A percentile compares a stretch with the other conserved stretches of the same genome.
These are phyloP conservation scores for Pythium utonaiense DNA, from an alignment of 352 stramenopile genomes.

Conservation along the genomic window DNA sequence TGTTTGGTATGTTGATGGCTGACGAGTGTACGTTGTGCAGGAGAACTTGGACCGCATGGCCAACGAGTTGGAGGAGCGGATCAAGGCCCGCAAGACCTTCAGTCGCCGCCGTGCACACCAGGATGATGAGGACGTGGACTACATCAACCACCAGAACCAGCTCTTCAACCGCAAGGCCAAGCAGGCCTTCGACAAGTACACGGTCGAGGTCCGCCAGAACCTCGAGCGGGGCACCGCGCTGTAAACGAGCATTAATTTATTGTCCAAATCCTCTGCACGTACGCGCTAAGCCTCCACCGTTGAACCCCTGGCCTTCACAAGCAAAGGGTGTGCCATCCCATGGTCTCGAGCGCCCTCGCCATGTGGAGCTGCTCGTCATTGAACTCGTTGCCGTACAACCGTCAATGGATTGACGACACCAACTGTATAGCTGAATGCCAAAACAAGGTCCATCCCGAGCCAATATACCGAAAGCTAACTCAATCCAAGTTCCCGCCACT, in stretches of 20 bases:
- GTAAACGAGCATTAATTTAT: constrained; percentile 54
- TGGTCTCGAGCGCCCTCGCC: too few relatives aligned
- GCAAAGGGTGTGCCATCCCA: too few relatives aligned
- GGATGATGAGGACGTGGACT: constrained; percentile 93
- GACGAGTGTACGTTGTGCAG: constrained; percentile 23
- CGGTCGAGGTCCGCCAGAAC: constrained; percentile 97
- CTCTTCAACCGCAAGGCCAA: constrained; percentile 98
- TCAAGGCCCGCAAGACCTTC: constrained; percentile 74
- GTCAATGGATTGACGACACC: too few relatives aligned
- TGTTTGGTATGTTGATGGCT: background rate
- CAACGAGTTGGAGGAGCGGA: constrained; percentile 63
- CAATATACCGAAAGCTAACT: background rate
- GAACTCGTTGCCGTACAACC: too few relatives aligned
- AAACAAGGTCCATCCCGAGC: background rate
- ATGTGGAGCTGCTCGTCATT: too few relatives aligned
- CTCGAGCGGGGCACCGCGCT: constrained; percentile 96
- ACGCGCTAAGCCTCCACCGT: background rate
- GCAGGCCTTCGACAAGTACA: constrained; percentile 97
- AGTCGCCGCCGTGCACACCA: constrained; percentile 68
- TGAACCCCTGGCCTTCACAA: too few relatives aligned
- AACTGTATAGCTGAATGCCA: too few relatives aligned
- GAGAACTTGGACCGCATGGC: constrained; percentile 72
- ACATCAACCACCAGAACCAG: constrained; percentile 98
- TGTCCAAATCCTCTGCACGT: background rate
- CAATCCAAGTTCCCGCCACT: background rate